phyloP scores from a whole-genome alignment of 108 stramenopile genomes.

The Skeletonema menzelii region DNA sequence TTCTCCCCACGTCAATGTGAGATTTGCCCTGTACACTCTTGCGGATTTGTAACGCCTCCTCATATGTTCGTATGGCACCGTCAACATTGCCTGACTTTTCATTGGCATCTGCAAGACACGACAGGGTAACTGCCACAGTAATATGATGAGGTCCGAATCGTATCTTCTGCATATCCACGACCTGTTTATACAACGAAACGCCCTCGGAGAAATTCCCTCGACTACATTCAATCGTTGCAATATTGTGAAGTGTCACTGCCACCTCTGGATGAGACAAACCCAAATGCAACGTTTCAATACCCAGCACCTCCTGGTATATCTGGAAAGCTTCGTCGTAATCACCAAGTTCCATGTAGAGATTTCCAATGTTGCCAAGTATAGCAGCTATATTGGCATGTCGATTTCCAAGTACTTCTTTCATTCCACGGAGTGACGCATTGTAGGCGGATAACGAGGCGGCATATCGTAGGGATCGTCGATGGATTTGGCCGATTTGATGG shows the following conservation, averaged over 20 bases:
- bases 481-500: slow-evolving; percentile 81
- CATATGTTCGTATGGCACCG: slow-evolving; percentile 65
- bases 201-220: slow-evolving; percentile 74
- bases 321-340: slow-evolving; percentile 76
- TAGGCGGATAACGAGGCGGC: slow-evolving; percentile 68
- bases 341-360: slow-evolving; percentile 86
- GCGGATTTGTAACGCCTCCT: slow-evolving; percentile 72
- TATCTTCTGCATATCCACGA: slow-evolving; percentile 74
- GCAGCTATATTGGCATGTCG: slow-evolving; percentile 81
- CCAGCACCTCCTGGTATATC: slow-evolving; percentile 86
- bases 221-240: slow-evolving; percentile 89
- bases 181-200: slow-evolving; percentile 68
- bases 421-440: slow-evolving; percentile 73
- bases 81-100: slow-evolving; percentile 66
- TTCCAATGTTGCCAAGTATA: slow-evolving; percentile 84
- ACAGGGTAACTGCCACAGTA: slow-evolving; percentile 67
- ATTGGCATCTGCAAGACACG: slow-evolving; percentile 85
- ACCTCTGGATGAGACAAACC: slow-evolving; percentile 88
- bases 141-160: slow-evolving; percentile 67
- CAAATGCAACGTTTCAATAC: slow-evolving; percentile 81
- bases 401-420: slow-evolving; percentile 74
- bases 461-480: slow-evolving; percentile 59
- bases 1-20: slow-evolving; percentile 71
- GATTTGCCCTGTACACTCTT: slow-evolving; percentile 49
- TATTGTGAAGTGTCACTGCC: slow-evolving; percentile 84